These are phyloP conservation scores for Setaria viridis DNA, from an alignment of 202 grass and related monocot species.

Conservation along the genomic window DNA sequence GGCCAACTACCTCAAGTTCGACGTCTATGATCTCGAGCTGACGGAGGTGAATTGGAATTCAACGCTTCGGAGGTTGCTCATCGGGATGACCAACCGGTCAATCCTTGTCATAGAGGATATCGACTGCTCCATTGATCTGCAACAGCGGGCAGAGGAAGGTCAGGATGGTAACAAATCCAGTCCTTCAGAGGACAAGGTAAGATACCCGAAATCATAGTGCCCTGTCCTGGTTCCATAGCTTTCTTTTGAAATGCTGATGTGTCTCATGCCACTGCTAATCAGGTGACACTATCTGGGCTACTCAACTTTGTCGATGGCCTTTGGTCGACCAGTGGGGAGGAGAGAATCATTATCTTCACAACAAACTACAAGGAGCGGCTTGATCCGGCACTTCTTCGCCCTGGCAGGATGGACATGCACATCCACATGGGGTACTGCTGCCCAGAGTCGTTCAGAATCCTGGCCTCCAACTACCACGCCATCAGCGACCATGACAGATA, in stretches of 20 bases:
- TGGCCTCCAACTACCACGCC: slow-evolving; percentile 79
- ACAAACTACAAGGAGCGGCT: slow-evolving; percentile 94
- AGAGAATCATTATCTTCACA: slow-evolving; percentile 86
- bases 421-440: slow-evolving; percentile 87
- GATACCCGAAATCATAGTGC: neutral
- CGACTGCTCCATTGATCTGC: slow-evolving; percentile 78
- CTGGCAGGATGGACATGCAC: slow-evolving; percentile 95
- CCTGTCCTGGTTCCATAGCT: slow-evolving; percentile 4
- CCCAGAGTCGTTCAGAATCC: slow-evolving; percentile 60
- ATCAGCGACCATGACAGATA: slow-evolving; percentile 61
- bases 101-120: slow-evolving; percentile 96
- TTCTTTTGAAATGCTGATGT: slow-evolving; percentile 31
- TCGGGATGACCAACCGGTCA: slow-evolving; percentile 78
- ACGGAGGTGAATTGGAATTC: slow-evolving; percentile 73
- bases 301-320: slow-evolving; percentile 92
- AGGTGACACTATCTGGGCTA: slow-evolving; percentile 87
- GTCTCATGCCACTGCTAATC: neutral
- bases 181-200: slow-evolving; percentile 61
- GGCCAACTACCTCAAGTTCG: slow-evolving; percentile 92
- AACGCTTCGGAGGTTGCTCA: slow-evolving; percentile 62
- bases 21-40: slow-evolving; percentile 92
- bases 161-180: slow-evolving; percentile 45
- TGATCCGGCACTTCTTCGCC: slow-evolving; percentile 76
- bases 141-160: slow-evolving; percentile 59
- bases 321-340: slow-evolving; percentile 80